A percentile compares a stretch with the other conserved stretches of the same genome.
These are phyloP conservation scores for Phialophora chinensis DNA, from an alignment of 2,329 filamentous ascomycete genomes.

Conservation along the genomic window DNA sequence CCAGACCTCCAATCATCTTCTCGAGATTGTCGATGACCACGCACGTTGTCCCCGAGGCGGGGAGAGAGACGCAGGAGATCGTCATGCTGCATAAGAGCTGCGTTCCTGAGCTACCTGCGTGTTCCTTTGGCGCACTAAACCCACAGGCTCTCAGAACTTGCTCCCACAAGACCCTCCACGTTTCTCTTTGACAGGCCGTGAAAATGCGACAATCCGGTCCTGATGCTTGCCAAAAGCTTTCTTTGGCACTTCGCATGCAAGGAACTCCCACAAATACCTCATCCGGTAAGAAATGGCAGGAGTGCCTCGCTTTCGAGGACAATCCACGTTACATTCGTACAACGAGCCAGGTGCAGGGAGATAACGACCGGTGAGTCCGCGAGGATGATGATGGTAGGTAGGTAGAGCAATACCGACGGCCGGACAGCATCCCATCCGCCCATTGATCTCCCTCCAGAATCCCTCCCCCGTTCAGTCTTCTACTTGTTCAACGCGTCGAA, in stretches of 20 bases:
- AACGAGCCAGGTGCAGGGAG: neutral
- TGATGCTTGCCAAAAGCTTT: neutral
- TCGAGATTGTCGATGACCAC: constrained; percentile 8
- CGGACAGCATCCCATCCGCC: constrained; percentile 1
- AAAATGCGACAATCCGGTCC: neutral
- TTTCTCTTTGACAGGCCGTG: constrained; percentile 22
- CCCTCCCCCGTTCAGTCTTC: neutral
- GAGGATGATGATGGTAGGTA: constrained; percentile 2
- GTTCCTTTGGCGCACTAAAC: constrained; percentile 16
- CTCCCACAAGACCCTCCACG: constrained; percentile 11
- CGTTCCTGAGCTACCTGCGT: constrained; percentile 10
- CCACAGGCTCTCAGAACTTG: constrained; percentile 5
- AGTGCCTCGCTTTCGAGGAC: neutral
- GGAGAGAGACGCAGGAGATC: neutral
- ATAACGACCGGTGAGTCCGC: neutral
- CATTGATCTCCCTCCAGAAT: neutral
- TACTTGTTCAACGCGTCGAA: neutral
- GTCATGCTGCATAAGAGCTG: constrained; percentile 12
- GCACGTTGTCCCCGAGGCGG: constrained; percentile 4
- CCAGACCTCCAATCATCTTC: constrained; percentile 10
- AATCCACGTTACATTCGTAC: constrained; percentile 13
- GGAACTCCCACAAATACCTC: neutral
- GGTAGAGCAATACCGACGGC: neutral
- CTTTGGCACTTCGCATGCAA: neutral
- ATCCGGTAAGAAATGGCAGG: neutral